Conservation (phyloP, 148 eudicot species). For the Selenicereus undatus region DNA sequence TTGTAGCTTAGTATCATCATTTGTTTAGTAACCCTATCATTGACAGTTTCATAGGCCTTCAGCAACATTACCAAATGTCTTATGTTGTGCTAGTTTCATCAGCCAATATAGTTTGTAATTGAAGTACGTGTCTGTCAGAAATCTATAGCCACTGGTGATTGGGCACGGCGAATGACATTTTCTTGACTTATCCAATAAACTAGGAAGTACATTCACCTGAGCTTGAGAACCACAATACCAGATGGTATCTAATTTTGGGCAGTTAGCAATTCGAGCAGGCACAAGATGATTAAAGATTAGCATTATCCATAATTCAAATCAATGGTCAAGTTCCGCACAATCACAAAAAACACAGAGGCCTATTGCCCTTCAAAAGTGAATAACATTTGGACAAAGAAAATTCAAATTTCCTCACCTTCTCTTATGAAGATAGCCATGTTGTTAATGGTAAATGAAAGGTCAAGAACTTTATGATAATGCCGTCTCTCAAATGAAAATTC, state of each 20-base stretch:
- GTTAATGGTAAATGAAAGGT: background rate
- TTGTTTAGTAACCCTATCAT: background rate
- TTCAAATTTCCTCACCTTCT: background rate
- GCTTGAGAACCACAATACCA: background rate
- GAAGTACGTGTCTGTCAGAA: too few species aligned
- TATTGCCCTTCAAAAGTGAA: too few species aligned
- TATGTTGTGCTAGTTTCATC: background rate
- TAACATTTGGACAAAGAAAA: background rate
- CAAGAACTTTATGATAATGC: background rate
- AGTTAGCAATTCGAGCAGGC: background rate
- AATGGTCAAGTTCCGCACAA: background rate
- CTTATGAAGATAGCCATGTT: background rate
- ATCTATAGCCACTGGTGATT: background rate
- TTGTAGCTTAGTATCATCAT: background rate
- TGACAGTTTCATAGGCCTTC: background rate
- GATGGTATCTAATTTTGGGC: background rate
- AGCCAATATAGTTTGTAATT: background rate
- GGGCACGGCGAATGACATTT: background rate
- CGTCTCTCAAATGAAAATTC: background rate
- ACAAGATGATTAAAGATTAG: background rate
- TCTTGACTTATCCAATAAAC: background rate
- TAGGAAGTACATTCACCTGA: background rate
- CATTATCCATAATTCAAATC: background rate
- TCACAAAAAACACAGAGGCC: too few species aligned
- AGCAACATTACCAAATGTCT: background rate